Evolutionary conservation across 306 rosid species (phyloP), one percentile per base, ranked within the genome.

Genomic region (Pyrus betulifolia): DNA sequence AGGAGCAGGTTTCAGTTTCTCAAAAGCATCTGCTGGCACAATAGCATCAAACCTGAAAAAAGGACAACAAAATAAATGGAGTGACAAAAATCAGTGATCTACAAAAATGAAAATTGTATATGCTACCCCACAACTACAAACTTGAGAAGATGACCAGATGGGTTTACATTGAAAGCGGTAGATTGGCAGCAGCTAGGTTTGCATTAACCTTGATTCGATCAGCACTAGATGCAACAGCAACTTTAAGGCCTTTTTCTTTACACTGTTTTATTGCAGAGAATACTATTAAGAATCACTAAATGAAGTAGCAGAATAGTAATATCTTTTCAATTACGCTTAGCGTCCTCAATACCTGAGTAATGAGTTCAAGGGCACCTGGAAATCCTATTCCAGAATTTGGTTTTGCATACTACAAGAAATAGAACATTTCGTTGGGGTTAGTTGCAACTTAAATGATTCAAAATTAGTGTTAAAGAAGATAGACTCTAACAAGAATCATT

Each of bases 141-240:
- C 33, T 68, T 38, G 4, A 71, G 62, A 84, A 72, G 74, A 52
- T 30, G 62, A 59, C 25, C 25, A 6, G 67, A 66, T 61, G 78
- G 79, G 45, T 88, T 90, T 92, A 95, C 98, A 90, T 66, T 72
- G 98, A 90, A 82, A 87, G 28, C 49, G 98, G 96, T 79, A 95
- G 82, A 72, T 89, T 91, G 31, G 97, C 96, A 31, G 98, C 97
- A 74, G 93, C 91, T 75, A 95, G 86, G 89, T 95, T 95, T 74
- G 96, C 98, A 80, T 92, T 94, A 81, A 95, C 97, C 93, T 95
- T 95, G 86, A 95, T 87, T 40, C 91, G 93, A 86, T 95, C 98
- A 85, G 97, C 98, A 75, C 98, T 95, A 58, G 98, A 95, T 42
- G 98, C 98, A 83, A 95, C 98, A 81, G 97, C 97, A 81, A 95